Base-by-base conservation (phyloP, 768 basidiomycete species). In the Cystobasidium ongulense region DNA sequence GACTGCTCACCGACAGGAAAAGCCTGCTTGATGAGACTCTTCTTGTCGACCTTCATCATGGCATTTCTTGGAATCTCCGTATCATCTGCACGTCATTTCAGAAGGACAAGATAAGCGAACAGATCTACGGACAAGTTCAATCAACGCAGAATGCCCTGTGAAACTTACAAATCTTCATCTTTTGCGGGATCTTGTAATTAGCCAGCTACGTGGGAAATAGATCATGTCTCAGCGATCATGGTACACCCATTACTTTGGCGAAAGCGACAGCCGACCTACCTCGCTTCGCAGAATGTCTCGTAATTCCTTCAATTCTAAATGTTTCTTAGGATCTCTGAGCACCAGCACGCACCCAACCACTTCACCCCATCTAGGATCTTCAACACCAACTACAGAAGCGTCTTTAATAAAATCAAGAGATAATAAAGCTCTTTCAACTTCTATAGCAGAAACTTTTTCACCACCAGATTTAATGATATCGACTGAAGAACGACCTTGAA, bases 381-480 rank as follows among this genome's bases (percentile, higher is more conserved):
- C 75, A 0, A 80, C 77, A 13, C 76, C 80, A 8, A 80, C 79
- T 2, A 80, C 80, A 18, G 79, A 77, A 23, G 73, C 75, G 61
- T 80, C 80, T 31, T 75, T 75, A 63, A 80, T 76, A 63, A 61
- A 72, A 33, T 59, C 52, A 18, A 80, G 75, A n/a, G 76, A 75
- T 17, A 80, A 74, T 21, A 80, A 63, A 13, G 76, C 76, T 17
- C 77, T 70, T 54, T 80, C 80, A 25, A 80, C 75, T 52, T 80
- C 79, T 15, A 80, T 63, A 1, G 80, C 80, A 23, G 77, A 78
- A 29, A 80, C 66, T 63, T 80, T 80, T 54, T 80, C 80, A 31
- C 80, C 80, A 1, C 80, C 80, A 13, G 76, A 76, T 75, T 80
- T 77, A 61, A 79, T 78, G 27, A 78, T 77, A 63, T 79, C 78